Base-by-base conservation (phyloP, 768 basidiomycete species). In the Dendrothele bispora region DNA sequence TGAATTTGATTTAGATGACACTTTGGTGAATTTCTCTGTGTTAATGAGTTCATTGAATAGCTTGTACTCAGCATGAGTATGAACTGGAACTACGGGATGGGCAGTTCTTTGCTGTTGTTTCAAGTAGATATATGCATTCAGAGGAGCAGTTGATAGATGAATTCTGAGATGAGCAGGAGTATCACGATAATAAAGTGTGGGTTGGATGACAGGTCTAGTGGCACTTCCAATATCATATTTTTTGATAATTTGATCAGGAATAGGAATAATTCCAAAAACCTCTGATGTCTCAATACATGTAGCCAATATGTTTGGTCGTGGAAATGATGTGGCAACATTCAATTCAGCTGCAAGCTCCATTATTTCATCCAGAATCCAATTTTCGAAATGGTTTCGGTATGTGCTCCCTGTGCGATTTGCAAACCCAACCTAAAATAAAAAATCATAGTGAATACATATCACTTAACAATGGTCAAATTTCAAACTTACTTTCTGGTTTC, bases 281-380 rank as follows among this genome's bases (percentile, higher is more conserved):
- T 55, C 50, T 22, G 48, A 40, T 2, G 55, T 56, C 3, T 52
- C 52, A 20, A 56, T 56, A n/a, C 52, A 28, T 3, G 55, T 56
- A 2, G 51, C 55, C 15, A 56, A 52, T 10, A 56, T 34, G n/a
- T 28, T 39, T 1, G 55, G 55, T 14, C 34, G 35, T 4, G 39
- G 55, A 12, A 56, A 53, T 3, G 55, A 48, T 10, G 52, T 52
- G n/a, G 21, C 17, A 0, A 50, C 29, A 17, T 41, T 48, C 2
- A 56, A 25, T 15, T 17, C 18, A 20, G 47, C 32, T 7, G 55
- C 37, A 1, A 50, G 40, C 38, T 56, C 55, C 15, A 51, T 48
- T n/a, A 56, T 53, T 12, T 56, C 55, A 45, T 56, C 52, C 1
- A 41, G 25, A 14, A 56, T 5, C 55, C 55, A 56, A 7, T 48